Conservation (phyloP, 2,329 filamentous ascomycete genomes). For the Graphilbum fragrans region DNA sequence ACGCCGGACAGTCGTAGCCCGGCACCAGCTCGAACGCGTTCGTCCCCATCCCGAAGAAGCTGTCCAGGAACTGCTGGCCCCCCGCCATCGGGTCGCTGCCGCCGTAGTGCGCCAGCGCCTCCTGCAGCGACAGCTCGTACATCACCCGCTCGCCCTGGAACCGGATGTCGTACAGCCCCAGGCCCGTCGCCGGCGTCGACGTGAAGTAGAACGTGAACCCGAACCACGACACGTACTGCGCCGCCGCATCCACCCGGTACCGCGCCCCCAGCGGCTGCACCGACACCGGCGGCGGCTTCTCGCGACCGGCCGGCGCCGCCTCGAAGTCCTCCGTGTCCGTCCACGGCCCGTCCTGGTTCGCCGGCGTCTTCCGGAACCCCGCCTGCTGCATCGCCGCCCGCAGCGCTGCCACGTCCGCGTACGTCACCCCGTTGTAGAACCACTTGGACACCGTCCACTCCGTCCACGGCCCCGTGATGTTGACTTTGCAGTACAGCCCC, state of each 20-base stretch:
- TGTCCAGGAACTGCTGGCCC: conserved; percentile 29
- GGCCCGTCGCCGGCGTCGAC: conserved; percentile 28
- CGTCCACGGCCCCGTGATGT: background rate
- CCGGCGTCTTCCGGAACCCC: background rate
- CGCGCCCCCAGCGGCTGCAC: conserved; percentile 24
- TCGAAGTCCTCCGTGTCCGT: conserved; percentile 6
- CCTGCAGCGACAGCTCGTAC: conserved; percentile 40
- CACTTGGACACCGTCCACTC: background rate
- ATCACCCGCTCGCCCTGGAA: conserved; percentile 37
- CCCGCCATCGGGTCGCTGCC: conserved; percentile 31
- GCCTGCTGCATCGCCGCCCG: background rate
- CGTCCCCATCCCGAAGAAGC: conserved; percentile 22
- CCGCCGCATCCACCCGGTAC: conserved; percentile 27
- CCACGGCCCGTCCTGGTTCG: background rate
- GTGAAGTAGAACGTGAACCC: conserved; percentile 39
- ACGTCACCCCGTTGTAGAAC: background rate
- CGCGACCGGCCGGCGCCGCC: conserved; percentile 15
- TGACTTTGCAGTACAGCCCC: background rate
- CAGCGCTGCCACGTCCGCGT: background rate
- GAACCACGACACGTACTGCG: conserved; percentile 38
- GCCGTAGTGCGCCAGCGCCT: conserved; percentile 39
- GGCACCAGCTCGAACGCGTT: conserved; percentile 24
- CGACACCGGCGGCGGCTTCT: conserved; percentile 21
- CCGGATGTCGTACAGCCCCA: conserved; percentile 35
- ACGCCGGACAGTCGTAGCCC: conserved; percentile 26